Base-by-base conservation (phyloP, 2,329 filamentous ascomycete genomes). In the Colletotrichum destructivum region DNA sequence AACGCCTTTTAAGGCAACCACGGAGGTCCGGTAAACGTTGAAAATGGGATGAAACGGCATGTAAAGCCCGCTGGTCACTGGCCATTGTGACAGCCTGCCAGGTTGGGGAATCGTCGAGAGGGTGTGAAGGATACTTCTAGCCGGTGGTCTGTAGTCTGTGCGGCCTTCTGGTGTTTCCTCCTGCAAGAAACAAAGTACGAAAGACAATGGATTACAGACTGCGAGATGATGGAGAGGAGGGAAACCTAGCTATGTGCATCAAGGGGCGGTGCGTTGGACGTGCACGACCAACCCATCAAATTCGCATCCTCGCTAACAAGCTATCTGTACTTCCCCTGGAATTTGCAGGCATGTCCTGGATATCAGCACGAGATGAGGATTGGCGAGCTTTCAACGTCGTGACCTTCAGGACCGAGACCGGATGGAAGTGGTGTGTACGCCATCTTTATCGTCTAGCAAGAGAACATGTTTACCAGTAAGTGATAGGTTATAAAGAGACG, bases 11-110 rank as follows among this genome's bases (percentile, higher is more conserved):
- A 23, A 40, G 62, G 40, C 18, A 35, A 47, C 42, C 49, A 47
- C 68, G 68, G 63, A 71, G 55, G 13, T 71, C 63, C 68, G 68
- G 23, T 26, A 12, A 46, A 49, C 31, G 56, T 56, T n/a, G 35
- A n/a, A 62, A 8, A 62, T 55, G 11, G 35, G 63, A 56, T 67
- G 63, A 67, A 61, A 67, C 63, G 54, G 26, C 49, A 15, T 47
- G 21, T 4, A 21, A 18, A 9, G 31, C 21, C 54, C 35, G 9
- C 18, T 16, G 38, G 2, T 51, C 38, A n/a, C 23, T 23, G 16
- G 16, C 26, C 31, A 56, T 26, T 55, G 49, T 38, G 62, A 38
- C 62, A 35, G 31, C 11, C 55, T 55, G 47, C 54, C 42, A 55
- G n/a, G 42, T 35, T 26, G 23, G 47, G 55, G 62, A 42, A 55